Percentiles rank a stretch among this genome's conserved stretches.
Conservation (phyloP, 192 early-diverging fungal species). For the Martensiomyces pterosporus region DNA sequence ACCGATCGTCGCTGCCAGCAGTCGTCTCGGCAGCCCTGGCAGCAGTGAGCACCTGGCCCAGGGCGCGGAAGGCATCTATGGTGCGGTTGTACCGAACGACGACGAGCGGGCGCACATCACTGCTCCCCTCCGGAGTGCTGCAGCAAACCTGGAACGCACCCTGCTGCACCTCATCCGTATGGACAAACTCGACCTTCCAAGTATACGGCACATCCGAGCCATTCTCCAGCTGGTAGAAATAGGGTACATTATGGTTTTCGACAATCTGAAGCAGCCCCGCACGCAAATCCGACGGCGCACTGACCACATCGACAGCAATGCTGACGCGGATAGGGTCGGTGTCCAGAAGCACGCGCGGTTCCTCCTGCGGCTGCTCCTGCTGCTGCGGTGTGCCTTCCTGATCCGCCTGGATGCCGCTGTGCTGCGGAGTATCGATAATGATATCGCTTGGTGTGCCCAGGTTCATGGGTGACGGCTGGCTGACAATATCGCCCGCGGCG, state of each 20-base stretch:
- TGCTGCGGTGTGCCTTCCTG: too few relatives aligned
- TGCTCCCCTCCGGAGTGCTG: background rate
- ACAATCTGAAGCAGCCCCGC: conserved; percentile 30
- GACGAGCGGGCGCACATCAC: conserved; percentile 3
- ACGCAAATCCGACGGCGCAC: conserved; percentile 28
- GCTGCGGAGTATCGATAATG: too few relatives aligned
- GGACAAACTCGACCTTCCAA: conserved; percentile 39
- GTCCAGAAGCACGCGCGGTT: conserved; percentile 25
- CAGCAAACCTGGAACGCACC: conserved; percentile 21
- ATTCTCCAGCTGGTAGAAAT: conserved; percentile 13
- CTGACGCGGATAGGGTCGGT: conserved; percentile 27
- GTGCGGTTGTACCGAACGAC: conserved; percentile 24
- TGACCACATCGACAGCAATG: conserved; percentile 19
- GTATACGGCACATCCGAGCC: background rate
- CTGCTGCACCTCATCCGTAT: conserved; percentile 2
- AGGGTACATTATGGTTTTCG: conserved; percentile 26
- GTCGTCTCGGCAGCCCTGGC: conserved; percentile 46
- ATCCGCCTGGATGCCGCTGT: too few relatives aligned
- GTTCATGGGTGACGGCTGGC: too few relatives aligned
- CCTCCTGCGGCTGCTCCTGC: too few relatives aligned
- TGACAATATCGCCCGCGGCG: too few relatives aligned
- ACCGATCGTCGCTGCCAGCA: conserved; percentile 8
- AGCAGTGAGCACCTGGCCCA: conserved; percentile 63
- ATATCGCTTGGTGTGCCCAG: too few relatives aligned
- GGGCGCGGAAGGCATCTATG: conserved; percentile 62